These are phyloP conservation scores for Nissolia schottii DNA, from an alignment of 306 rosid genomes.

Conservation along the genomic window DNA sequence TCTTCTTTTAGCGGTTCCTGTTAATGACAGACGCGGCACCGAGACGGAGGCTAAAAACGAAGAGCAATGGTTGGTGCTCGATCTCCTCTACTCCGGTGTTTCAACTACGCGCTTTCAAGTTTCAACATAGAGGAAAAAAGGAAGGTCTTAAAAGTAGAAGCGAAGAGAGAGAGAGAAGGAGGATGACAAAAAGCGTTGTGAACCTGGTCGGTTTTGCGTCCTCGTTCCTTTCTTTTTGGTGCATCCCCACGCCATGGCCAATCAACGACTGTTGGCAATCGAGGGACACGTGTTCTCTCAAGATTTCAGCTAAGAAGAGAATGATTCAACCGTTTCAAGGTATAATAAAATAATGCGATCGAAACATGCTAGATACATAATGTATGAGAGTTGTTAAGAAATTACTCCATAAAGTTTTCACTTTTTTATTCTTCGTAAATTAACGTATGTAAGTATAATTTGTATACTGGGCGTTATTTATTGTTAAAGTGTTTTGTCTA, in stretches of 20 bases:
- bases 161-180: neutral
- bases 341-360: neutral
- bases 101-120: constrained; percentile 12
- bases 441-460: too few species aligned
- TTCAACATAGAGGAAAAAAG: neutral
- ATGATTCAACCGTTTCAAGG: neutral
- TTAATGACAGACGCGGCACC: neutral
- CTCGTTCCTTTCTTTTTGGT: neutral
- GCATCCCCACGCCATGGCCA: neutral
- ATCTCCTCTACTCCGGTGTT: neutral
- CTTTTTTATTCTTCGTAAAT: too few species aligned
- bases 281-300: constrained; percentile 1
- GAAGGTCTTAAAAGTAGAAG: neutral
- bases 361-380: neutral
- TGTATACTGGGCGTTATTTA: too few species aligned
- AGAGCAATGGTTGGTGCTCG: neutral
- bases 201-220: constrained; percentile 23
- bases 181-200: constrained; percentile 8
- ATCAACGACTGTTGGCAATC: neutral
- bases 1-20: neutral
- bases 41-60: neutral
- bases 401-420: too few species aligned
- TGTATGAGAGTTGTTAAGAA: too few species aligned
- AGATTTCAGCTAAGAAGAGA: neutral
- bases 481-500: too few species aligned